A percentile compares a stretch with the other conserved stretches of the same genome.
Evolutionary conservation across 768 basidiomycete species (phyloP).

Genomic region (Lactarius hatsudake): DNA sequence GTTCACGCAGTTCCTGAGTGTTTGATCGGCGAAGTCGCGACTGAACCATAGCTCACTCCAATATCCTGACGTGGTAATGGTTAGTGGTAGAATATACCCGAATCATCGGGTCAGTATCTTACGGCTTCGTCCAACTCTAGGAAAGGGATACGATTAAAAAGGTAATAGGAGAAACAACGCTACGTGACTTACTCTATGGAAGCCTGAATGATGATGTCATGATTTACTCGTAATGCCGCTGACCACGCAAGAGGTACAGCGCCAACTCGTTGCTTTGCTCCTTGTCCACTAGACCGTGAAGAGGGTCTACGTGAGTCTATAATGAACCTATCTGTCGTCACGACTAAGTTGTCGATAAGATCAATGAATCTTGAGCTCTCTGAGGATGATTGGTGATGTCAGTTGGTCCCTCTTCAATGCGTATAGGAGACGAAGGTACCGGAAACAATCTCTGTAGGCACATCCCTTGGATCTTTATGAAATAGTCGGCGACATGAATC

Average conservation of each 20-base stretch:
- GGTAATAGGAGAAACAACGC: neutral
- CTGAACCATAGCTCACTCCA: slow-evolving; percentile 1
- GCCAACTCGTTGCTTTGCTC: neutral
- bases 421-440: neutral
- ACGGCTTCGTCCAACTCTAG: neutral
- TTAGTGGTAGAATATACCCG: neutral
- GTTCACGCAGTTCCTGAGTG: neutral
- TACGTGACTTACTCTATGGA: neutral
- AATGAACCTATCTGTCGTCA: slow-evolving; percentile 2
- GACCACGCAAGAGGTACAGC: neutral
- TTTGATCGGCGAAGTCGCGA: neutral
- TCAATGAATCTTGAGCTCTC: neutral
- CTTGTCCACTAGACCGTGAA: neutral
- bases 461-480: neutral
- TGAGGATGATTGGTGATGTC: neutral
- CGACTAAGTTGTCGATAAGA: neutral
- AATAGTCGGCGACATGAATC: neutral
- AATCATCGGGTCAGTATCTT: neutral
- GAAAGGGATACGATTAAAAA: neutral
- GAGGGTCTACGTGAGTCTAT: neutral
- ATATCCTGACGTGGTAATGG: neutral
- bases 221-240: neutral
- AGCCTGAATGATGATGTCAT: neutral
- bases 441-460: slow-evolving; percentile 6
- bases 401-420: neutral